Evolutionary conservation across 176 grass and related monocot species (phyloP).

Genomic region (Poa pratensis): DNA sequence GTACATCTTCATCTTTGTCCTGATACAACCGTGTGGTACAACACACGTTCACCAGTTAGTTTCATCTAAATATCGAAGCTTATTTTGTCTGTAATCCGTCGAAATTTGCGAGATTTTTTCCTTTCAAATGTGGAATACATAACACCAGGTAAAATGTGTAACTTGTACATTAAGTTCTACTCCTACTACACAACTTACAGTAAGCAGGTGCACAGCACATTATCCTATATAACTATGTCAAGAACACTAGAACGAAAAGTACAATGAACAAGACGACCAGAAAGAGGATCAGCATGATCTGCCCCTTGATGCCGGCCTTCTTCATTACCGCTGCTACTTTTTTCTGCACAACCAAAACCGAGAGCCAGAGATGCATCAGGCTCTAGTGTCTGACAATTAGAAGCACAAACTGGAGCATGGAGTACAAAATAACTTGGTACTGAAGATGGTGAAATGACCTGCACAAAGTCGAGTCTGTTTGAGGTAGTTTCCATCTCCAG

Average conservation of each 20-base stretch:
- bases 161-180: too few species aligned
- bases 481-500: conserved; percentile 97
- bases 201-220: background rate
- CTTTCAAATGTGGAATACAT: background rate
- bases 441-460: conserved; percentile 43
- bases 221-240: conserved; percentile 45
- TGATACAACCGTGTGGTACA: background rate
- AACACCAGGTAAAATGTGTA: too few species aligned
- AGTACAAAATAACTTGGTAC: background rate
- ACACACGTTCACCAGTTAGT: background rate
- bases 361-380: too few species aligned
- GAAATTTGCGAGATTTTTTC: background rate
- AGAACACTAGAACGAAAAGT: conserved; percentile 89
- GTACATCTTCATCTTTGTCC: background rate
- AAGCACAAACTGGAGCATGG: too few species aligned
- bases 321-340: conserved; percentile 91
- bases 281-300: conserved; percentile 84
- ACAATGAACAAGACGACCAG: conserved; percentile 84
- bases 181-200: conserved; percentile 23
- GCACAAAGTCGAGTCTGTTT: conserved; percentile 93
- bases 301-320: conserved; percentile 89
- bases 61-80: background rate
- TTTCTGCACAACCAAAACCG: conserved; percentile 59
- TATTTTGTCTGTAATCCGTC: background rate
- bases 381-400: too few species aligned